Evolutionary conservation across 768 basidiomycete genomes (phyloP).

Genomic region (Boletellus ananas): DNA sequence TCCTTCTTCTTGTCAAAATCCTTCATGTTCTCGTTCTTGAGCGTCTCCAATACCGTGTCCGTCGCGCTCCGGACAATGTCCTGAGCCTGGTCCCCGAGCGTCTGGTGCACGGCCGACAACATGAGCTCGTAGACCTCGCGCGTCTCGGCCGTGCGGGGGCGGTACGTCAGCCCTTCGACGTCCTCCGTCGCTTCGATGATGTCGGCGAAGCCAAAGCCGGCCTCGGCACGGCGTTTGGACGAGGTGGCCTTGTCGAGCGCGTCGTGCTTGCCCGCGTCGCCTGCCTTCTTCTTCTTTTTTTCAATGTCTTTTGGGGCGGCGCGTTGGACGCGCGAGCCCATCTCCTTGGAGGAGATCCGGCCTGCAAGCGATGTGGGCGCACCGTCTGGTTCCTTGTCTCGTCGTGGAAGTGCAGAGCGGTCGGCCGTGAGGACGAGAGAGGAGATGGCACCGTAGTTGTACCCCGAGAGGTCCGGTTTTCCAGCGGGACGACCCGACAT

Average conservation of each 20-base stretch:
- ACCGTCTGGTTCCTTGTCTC: slow-evolving; percentile 96
- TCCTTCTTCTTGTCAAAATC: slow-evolving; percentile 98
- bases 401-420: slow-evolving; percentile 70
- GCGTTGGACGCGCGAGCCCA: slow-evolving; percentile 88
- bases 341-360: slow-evolving; percentile 82
- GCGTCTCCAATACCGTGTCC: slow-evolving; percentile 82
- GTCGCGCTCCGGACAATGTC: slow-evolving; percentile 94
- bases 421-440: slow-evolving; percentile 94
- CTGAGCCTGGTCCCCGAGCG: slow-evolving; percentile 92
- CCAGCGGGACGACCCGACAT: slow-evolving; percentile 41
- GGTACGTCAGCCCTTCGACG: slow-evolving; percentile 88
- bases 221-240: slow-evolving; percentile 57
- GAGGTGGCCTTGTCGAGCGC: slow-evolving; percentile 52
- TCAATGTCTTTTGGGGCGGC: slow-evolving; percentile 84
- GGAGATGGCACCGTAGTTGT: slow-evolving; percentile 95
- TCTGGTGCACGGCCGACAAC: slow-evolving; percentile 72
- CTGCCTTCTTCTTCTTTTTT: slow-evolving; percentile 89
- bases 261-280: slow-evolving; percentile 48
- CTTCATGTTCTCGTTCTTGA: slow-evolving; percentile 86
- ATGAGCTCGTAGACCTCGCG: slow-evolving; percentile 93
- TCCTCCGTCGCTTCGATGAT: slow-evolving; percentile 94
- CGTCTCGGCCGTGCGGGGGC: slow-evolving; percentile 92
- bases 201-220: slow-evolving; percentile 77
- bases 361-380: slow-evolving; percentile 91
- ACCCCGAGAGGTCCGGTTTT: slow-evolving; percentile 82